Conservation (phyloP, 1,284 basidiomycete species). For the Sporisorium sorghi region DNA sequence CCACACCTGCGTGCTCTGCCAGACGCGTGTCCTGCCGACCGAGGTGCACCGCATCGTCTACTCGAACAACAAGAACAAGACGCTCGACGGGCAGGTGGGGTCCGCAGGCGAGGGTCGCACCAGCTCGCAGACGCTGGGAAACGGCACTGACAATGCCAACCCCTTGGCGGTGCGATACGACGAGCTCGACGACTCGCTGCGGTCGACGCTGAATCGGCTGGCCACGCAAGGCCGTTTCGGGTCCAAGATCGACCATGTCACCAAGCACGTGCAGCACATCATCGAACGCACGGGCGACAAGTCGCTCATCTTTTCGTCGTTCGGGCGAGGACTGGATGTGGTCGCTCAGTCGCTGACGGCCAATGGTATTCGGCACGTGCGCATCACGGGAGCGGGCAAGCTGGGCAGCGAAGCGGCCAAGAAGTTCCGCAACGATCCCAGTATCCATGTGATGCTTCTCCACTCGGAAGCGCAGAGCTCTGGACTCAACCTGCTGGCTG, state of each 20-base stretch:
- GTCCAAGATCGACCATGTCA: slow-evolving; percentile 64
- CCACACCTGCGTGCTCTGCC: slow-evolving; percentile 61
- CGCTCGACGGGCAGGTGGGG: slow-evolving; percentile 13
- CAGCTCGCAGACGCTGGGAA: neutral
- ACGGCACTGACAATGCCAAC: neutral
- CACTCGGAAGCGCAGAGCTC: slow-evolving; percentile 65
- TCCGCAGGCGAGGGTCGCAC: neutral
- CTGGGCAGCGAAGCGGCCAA: slow-evolving; percentile 35
- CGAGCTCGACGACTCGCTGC: slow-evolving; percentile 38
- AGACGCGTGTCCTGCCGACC: slow-evolving; percentile 51
- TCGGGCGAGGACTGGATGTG: slow-evolving; percentile 62
- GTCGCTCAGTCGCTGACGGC: slow-evolving; percentile 59
- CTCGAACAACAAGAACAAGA: slow-evolving; percentile 4
- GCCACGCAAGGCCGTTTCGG: slow-evolving; percentile 56
- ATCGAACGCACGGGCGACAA: slow-evolving; percentile 53
- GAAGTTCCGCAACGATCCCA: slow-evolving; percentile 46
- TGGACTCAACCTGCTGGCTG: slow-evolving; percentile 61
- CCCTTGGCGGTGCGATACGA: slow-evolving; percentile 31
- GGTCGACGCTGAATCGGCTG: slow-evolving; percentile 27
- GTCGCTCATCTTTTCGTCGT: slow-evolving; percentile 64
- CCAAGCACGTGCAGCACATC: slow-evolving; percentile 56
- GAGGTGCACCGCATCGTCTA: slow-evolving; percentile 65
- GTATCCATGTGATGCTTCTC: slow-evolving; percentile 58
- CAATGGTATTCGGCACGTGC: slow-evolving; percentile 55
- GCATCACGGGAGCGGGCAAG: slow-evolving; percentile 53